Percentiles rank a stretch among this genome's conserved stretches.
Evolutionary conservation across 2,329 filamentous ascomycete genomes (phyloP).

Genomic region (Phialophora macrospora): DNA sequence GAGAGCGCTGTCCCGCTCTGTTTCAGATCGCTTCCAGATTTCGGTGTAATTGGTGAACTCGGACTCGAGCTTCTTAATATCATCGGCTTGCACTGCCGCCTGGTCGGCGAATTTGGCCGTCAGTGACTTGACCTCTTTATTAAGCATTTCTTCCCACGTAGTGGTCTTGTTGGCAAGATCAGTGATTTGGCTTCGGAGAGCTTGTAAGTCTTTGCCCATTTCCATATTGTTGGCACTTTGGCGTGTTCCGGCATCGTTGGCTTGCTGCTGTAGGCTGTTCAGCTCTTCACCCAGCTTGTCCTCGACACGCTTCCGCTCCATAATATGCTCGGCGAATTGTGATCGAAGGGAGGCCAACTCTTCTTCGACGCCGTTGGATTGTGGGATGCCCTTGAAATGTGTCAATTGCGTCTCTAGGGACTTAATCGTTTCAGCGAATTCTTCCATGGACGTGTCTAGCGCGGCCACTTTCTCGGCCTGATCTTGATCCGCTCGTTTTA

Average conservation of each 20-base stretch:
- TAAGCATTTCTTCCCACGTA: not conserved
- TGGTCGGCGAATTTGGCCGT: not conserved
- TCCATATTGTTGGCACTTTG: not conserved
- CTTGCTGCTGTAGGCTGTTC: not conserved
- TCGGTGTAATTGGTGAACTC: conserved; percentile 3
- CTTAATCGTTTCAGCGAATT: not conserved
- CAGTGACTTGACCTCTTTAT: not conserved
- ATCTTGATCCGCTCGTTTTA: conserved; percentile 8
- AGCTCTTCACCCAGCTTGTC: not conserved
- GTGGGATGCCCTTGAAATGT: not conserved
- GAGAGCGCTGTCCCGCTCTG: not conserved
- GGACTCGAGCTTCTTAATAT: not conserved
- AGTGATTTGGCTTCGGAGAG: not conserved
- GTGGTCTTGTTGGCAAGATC: not conserved
- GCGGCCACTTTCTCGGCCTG: conserved; percentile 8
- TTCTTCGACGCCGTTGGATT: not conserved
- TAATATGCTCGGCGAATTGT: not conserved
- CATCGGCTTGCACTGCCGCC: not conserved
- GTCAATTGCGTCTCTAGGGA: not conserved
- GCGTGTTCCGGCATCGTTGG: not conserved
- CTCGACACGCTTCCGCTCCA: not conserved
- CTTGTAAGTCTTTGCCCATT: not conserved
- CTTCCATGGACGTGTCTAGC: conserved; percentile 8
- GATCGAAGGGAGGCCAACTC: not conserved
- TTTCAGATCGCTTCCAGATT: not conserved